These are phyloP conservation scores for Pythium aquatile DNA, from an alignment of 352 stramenopile genomes.

Conservation along the genomic window DNA sequence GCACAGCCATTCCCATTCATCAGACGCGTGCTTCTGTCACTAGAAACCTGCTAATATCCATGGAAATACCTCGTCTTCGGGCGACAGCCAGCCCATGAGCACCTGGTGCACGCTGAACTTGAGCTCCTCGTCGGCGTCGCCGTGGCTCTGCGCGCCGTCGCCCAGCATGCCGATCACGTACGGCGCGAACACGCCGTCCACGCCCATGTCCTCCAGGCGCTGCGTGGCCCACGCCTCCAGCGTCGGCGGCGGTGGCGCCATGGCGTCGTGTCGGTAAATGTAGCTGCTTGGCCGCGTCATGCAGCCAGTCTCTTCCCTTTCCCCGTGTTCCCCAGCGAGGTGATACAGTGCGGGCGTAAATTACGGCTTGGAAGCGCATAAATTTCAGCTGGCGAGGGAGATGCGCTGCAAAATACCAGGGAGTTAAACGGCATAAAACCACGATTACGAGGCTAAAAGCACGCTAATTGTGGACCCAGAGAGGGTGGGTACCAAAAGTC, in stretches of 20 bases:
- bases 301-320: constrained; percentile 14
- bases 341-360: constrained; percentile 16
- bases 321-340: constrained; percentile 22
- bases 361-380: constrained; percentile 18
- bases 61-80: constrained; percentile 59
- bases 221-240: constrained; percentile 67
- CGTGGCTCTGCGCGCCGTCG: constrained; percentile 22
- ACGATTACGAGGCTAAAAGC: background rate
- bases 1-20: background rate
- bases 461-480: background rate
- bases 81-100: constrained; percentile 80
- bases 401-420: constrained; percentile 4
- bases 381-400: constrained; percentile 7
- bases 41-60: background rate
- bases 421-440: constrained; percentile 16
- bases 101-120: constrained; percentile 79
- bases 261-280: background rate
- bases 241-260: constrained; percentile 20
- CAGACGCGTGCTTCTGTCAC: background rate
- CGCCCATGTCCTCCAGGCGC: constrained; percentile 64
- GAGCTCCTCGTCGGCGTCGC: constrained; percentile 44
- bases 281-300: constrained; percentile 21
- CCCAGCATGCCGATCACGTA: constrained; percentile 81
- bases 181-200: constrained; percentile 81
- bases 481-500: constrained; percentile 3